phyloP scores from a whole-genome alignment of 2,329 filamentous ascomycete species.

The Botrytis fabae region DNA sequence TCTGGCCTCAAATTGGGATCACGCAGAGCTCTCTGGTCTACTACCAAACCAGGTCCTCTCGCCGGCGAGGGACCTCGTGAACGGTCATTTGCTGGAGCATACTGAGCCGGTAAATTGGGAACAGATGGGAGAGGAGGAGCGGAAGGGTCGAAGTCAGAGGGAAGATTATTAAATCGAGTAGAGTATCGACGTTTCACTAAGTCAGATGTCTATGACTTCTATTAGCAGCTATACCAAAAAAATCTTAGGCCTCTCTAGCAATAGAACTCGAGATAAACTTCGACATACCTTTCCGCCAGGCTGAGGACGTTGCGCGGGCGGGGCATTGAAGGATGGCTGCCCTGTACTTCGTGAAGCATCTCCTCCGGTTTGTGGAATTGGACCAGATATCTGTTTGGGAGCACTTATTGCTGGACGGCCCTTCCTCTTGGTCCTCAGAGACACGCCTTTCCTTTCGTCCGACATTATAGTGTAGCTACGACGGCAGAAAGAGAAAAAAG shows the following conservation, averaged over 20 bases:
- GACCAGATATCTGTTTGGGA: conserved; percentile 62
- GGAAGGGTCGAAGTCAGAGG: conserved; percentile 66
- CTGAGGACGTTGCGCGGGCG: conserved; percentile 52
- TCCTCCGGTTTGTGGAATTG: conserved; percentile 55
- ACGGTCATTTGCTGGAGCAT: conserved; percentile 32
- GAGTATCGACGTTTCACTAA: conserved; percentile 94
- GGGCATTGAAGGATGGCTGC: conserved; percentile 38
- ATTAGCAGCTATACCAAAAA: conserved; percentile 22
- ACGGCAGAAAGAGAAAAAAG: not conserved
- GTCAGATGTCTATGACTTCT: conserved; percentile 59
- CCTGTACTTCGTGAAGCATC: conserved; percentile 43
- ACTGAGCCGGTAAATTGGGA: conserved; percentile 63
- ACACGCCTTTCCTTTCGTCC: conserved; percentile 59
- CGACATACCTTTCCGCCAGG: conserved; percentile 57
- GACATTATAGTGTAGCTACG: conserved; percentile 49
- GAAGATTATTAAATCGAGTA: conserved; percentile 80
- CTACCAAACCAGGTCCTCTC: conserved; percentile 56
- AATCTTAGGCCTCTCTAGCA: not conserved
- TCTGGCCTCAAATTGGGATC: conserved; percentile 80
- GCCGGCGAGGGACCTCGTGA: conserved; percentile 35
- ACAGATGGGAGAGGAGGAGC: conserved; percentile 71
- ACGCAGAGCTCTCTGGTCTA: conserved; percentile 76
- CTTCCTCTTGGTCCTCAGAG: conserved; percentile 63
- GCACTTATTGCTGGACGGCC: conserved; percentile 62
- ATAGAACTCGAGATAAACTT: not conserved